Evolutionary conservation across 345 rosid genomes (phyloP).

Genomic region (Gossypium turneri): DNA sequence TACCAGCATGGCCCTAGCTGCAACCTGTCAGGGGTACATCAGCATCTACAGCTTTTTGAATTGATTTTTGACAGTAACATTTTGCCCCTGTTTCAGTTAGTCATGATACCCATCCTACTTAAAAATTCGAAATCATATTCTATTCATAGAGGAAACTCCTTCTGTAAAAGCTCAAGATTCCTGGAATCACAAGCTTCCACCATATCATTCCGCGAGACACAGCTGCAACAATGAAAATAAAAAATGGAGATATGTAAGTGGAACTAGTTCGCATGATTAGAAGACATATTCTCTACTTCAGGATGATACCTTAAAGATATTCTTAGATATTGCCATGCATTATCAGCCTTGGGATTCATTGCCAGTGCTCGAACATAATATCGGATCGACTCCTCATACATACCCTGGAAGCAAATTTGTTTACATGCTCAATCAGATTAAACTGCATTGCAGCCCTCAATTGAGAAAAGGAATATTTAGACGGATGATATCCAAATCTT

Average conservation of each 20-base stretch:
- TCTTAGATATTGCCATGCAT: conserved; percentile 97
- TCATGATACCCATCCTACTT: neutral
- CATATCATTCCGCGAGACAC: conserved; percentile 80
- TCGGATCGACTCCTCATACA: conserved; percentile 85
- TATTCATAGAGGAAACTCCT: conserved; percentile 74
- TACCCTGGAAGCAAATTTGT: conserved; percentile 47
- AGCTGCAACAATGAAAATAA: conserved; percentile 38
- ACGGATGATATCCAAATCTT: neutral
- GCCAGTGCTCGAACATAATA: conserved; percentile 97
- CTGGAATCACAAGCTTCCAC: conserved; percentile 90
- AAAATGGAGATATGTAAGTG: neutral
- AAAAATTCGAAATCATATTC: neutral
- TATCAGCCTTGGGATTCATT: conserved; percentile 99
- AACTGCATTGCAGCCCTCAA: neutral
- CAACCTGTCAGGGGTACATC: neutral
- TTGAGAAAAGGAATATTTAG: neutral
- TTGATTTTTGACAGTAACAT: neutral
- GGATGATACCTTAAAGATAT: conserved; percentile 81
- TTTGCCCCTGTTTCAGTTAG: neutral
- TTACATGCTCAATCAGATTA: conserved; percentile 6
- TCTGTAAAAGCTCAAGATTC: conserved; percentile 80
- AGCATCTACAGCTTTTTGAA: neutral
- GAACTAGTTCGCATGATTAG: neutral
- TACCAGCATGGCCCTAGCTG: neutral
- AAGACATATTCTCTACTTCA: neutral